Percentiles rank a stretch among this genome's conserved stretches.
These are phyloP conservation scores for Hyphodiscus hymeniophilus DNA, from an alignment of 495 filamentous ascomycete genomes.

Conservation along the genomic window DNA sequence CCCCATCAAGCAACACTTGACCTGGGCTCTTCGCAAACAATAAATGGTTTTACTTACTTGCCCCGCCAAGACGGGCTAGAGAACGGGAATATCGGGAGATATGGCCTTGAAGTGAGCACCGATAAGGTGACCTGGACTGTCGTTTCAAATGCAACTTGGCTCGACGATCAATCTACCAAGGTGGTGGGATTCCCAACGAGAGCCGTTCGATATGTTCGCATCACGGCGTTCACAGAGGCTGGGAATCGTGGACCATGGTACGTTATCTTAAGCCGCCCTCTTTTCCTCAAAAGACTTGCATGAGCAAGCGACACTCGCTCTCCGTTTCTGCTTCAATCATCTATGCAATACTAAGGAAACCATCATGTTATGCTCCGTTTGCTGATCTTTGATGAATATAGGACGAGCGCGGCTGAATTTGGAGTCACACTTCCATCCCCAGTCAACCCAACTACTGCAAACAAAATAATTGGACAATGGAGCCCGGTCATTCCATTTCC, in stretches of 20 bases:
- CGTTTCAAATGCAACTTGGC: conserved; percentile 39
- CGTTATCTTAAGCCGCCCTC: too few relatives aligned
- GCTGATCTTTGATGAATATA: too few relatives aligned
- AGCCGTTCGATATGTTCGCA: conserved; percentile 33
- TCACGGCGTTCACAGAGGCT: conserved; percentile 28
- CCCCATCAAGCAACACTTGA: conserved; percentile 27
- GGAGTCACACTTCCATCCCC: conserved; percentile 11
- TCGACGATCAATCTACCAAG: conserved; percentile 30
- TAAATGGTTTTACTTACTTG: conserved; percentile 20
- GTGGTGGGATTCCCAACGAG: conserved; percentile 31
- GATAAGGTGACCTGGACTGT: conserved; percentile 30
- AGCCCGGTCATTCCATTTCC: conserved; percentile 43
- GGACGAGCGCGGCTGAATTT: too few relatives aligned
- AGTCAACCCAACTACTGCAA: conserved; percentile 6
- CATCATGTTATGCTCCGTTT: too few relatives aligned
- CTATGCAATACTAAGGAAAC: too few relatives aligned
- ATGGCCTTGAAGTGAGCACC: conserved; percentile 32
- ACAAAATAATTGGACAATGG: conserved; percentile 34
- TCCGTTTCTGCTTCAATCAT: too few relatives aligned
- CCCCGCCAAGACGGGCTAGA: conserved; percentile 26
- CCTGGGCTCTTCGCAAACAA: conserved; percentile 22
- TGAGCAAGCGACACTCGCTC: too few relatives aligned
- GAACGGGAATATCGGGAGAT: conserved; percentile 33
- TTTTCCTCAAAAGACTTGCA: too few relatives aligned
- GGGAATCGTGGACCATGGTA: conserved; percentile 26